Evolutionary conservation across 495 filamentous ascomycete species (phyloP).

Genomic region (Penicillium arizonense): DNA sequence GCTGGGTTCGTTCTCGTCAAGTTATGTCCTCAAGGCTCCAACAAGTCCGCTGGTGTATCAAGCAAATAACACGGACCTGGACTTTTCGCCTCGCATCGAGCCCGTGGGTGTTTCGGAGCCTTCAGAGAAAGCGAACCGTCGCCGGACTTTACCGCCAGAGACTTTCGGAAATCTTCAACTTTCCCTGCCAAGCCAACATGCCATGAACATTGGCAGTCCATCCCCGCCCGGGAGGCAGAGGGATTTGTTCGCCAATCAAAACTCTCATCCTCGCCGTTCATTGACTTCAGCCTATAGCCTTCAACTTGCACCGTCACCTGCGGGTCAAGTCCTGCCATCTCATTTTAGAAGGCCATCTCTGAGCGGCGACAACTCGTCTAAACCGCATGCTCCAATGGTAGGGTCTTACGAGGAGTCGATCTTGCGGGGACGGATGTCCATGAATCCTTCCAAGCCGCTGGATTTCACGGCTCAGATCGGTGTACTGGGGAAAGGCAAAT

Average conservation of each 20-base stretch:
- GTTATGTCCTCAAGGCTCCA: constrained; percentile 80
- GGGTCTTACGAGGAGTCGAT: constrained; percentile 98
- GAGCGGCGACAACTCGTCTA: constrained; percentile 69
- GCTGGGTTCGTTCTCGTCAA: constrained; percentile 73
- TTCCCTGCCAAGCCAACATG: constrained; percentile 24
- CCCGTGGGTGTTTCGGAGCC: constrained; percentile 29
- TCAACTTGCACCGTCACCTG: constrained; percentile 45
- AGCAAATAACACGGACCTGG: constrained; percentile 81
- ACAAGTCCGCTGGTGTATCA: constrained; percentile 92
- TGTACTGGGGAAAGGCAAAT: constrained; percentile 85
- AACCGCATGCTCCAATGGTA: constrained; percentile 91
- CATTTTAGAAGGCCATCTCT: constrained; percentile 68
- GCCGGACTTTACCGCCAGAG: constrained; percentile 61
- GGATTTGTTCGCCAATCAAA: constrained; percentile 59
- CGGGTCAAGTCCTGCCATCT: constrained; percentile 58
- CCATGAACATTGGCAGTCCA: constrained; percentile 14
- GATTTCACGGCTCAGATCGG: constrained; percentile 96
- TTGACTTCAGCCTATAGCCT: constrained; percentile 61
- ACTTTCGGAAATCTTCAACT: constrained; percentile 45
- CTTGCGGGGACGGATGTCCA: constrained; percentile 92
- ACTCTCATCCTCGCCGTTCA: constrained; percentile 71
- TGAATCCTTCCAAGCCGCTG: constrained; percentile 87
- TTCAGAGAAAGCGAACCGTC: constrained; percentile 49
- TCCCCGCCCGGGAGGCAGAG: constrained; percentile 42
- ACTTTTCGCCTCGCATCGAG: constrained; percentile 52